Evolutionary conservation across 306 rosid species (phyloP), one percentile per base, ranked within the genome.

Genomic region (Betula pendula): DNA sequence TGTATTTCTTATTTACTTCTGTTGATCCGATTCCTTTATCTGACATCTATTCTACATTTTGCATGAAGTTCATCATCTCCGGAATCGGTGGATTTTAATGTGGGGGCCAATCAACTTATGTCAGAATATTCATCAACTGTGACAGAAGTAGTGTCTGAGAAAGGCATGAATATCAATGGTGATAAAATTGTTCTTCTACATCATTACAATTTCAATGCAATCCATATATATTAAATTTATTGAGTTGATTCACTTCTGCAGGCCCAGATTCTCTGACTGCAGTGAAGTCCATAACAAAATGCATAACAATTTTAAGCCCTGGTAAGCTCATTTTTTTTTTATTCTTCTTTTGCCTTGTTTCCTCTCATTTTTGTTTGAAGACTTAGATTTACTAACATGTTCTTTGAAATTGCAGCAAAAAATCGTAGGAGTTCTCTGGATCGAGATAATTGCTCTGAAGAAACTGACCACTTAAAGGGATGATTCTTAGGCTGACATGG

Each of bases 251-350:
- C 38, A 72, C 29, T 65, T 69, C 52, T 79, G 81, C 91, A 89
- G 93, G 88, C 67, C 17, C 67, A 4, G 92, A 90, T 71, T 85
- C 90, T 59, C 24, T 83, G 84, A 80, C 89, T 50, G 84, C 87
- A 13, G 69, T 80, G 70, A 83, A 80, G 71, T 84, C 98, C 68
- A 83, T 90, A 31, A 85, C 91, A 59, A 85, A 85, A 91, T 87
- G 88, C 81, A 63, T 81, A 77, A 80, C 78, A 73, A 87, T 87
- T 75, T 82, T 87, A 78, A 91, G 93, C 87, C 95, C 95, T 22
- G 97, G 97, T 91, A 89, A 80, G 2, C 70, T 50, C 11, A 27
- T 62, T 53, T 49, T 50, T 43, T 43, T 52, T 27, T 45, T 38
- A 6, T 19, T 59, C 27, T 56, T 56, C 29, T 70, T 35, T 48